Base-by-base conservation (phyloP, 768 basidiomycete species). In the Leccinum imitatum region DNA sequence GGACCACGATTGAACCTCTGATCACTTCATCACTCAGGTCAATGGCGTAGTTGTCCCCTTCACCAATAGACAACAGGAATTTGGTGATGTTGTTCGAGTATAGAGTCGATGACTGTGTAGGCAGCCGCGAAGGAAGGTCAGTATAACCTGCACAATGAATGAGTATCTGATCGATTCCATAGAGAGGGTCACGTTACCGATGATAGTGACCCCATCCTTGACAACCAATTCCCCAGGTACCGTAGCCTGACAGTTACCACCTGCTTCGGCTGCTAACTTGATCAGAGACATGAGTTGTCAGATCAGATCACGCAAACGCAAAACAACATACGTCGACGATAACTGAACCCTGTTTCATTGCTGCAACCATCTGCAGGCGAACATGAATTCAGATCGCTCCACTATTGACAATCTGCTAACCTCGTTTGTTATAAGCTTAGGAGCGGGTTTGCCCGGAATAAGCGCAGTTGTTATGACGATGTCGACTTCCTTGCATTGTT, bases 51-150 rank as follows among this genome's bases (percentile, higher is more conserved):
- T 78, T 83, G 50, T 79, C 80, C 48, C 87, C 82, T 41, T 81
- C 81, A 30, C 87, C 86, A 8, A 95, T 83, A 4, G 92, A 93
- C 15, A 94, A 78, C 48, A 95, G 80, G 75, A 95, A 94, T 71
- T 95, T 95, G 39, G 89, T 87, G 63, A 95, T 87, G 68, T 95
- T 95, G 75, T 95, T 95, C 6, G 93, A 95, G 71, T 95, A 95
- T 6, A 95, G 77, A 3, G 91, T 92, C 4, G 90, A 92, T 5
- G 91, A 91, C 67, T 95, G 93, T 0, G 93, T 95, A 15, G 93
- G 93, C 37, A 95, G 76, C 41, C 93, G 84, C n/a, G 91, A 93
- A 6, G 92, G 88, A 53, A 94, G 78, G 73, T 95, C 93, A 52
- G 89, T 87, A 69, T 91, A 91, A 44, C 90, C 90, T 91, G 64